Evolutionary conservation across 768 basidiomycete genomes (phyloP), one percentile per base, ranked within the genome.

Genomic region (Panus rudis): DNA sequence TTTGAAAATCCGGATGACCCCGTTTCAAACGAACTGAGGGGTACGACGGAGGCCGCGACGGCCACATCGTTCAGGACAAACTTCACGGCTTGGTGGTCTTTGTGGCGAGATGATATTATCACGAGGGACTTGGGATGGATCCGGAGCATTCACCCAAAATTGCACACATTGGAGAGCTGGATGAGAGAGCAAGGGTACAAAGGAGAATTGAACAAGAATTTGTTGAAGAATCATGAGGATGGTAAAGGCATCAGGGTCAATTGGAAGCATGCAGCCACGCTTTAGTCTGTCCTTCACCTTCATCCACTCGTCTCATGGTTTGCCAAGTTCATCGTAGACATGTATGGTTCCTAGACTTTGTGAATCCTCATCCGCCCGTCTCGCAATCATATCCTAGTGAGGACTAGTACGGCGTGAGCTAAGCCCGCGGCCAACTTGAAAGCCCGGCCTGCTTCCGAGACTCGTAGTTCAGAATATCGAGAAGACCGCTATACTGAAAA

Each of bases 101-200:
- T 64, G 39, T 75, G 61, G 59, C 53, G 68, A 23, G 73, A 76
- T 40, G 64, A 66, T 47, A 51, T 72, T 25, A 53, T 75, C 30
- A 61, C 56, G 49, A 57, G 66, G 49, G 66, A 75, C 45, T 65
- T 70, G 62, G 63, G 65, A 5, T 72, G 70, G 69, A 59, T 73
- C 20, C 52, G 63, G 38, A 58, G 53, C 11, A 52, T 70, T 13
- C 61, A 73, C 53, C 68, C 71, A 1, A 48, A 50, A 7, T 53
- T 55, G 3, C 47, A 63, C 37, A 63, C 62, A 1, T 50, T 72
- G 19, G 68, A 69, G 51, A 62, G 48, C 27, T 72, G 70, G 70
- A 68, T 72, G 61, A 59, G 57, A 46, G 51, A 58, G 49, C 62
- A 53, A 2, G 46, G 51, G 2, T 72, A 70, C 39, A 43, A 26